Evolutionary conservation across 768 basidiomycete species (phyloP).

Genomic region (Phallus indusiatus): DNA sequence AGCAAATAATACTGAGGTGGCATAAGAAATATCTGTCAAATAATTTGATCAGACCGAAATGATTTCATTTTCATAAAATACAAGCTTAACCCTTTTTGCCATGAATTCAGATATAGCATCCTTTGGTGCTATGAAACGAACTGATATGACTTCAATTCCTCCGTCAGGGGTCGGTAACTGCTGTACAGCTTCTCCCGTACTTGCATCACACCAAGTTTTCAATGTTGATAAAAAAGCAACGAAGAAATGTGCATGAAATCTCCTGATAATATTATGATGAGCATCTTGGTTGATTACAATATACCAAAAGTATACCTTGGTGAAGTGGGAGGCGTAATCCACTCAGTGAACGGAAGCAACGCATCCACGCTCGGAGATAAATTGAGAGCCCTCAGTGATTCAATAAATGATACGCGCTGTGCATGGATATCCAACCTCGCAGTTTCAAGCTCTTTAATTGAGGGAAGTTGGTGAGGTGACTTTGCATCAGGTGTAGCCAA

Average conservation of each 20-base stretch:
- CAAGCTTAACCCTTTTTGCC: slow-evolving; percentile 22
- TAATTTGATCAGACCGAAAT: background rate
- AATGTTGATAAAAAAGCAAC: slow-evolving; percentile 45
- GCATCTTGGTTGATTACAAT: background rate
- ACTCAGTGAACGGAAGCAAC: slow-evolving; percentile 62
- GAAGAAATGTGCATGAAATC: slow-evolving; percentile 66
- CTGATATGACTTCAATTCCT: slow-evolving; percentile 57
- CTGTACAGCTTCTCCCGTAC: slow-evolving; percentile 38
- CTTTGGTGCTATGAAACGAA: slow-evolving; percentile 53
- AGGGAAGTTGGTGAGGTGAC: slow-evolving; percentile 11
- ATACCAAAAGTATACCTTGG: slow-evolving; percentile 33
- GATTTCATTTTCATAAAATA: background rate
- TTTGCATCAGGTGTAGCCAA: slow-evolving; percentile 37
- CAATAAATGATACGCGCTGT: slow-evolving; percentile 37
- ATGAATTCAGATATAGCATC: slow-evolving; percentile 44
- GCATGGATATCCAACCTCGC: slow-evolving; percentile 50
- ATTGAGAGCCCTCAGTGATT: slow-evolving; percentile 39
- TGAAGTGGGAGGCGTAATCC: slow-evolving; percentile 55
- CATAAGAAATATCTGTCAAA: slow-evolving; percentile 47
- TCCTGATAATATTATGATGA: slow-evolving; percentile 29
- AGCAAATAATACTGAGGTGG: slow-evolving; percentile 71
- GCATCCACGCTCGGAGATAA: slow-evolving; percentile 36
- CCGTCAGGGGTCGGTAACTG: slow-evolving; percentile 61
- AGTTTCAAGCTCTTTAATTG: slow-evolving; percentile 36
- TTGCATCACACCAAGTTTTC: slow-evolving; percentile 35